These are phyloP conservation scores for Neoboletus brunneissimus DNA, from an alignment of 768 basidiomycete genomes.

Conservation along the genomic window DNA sequence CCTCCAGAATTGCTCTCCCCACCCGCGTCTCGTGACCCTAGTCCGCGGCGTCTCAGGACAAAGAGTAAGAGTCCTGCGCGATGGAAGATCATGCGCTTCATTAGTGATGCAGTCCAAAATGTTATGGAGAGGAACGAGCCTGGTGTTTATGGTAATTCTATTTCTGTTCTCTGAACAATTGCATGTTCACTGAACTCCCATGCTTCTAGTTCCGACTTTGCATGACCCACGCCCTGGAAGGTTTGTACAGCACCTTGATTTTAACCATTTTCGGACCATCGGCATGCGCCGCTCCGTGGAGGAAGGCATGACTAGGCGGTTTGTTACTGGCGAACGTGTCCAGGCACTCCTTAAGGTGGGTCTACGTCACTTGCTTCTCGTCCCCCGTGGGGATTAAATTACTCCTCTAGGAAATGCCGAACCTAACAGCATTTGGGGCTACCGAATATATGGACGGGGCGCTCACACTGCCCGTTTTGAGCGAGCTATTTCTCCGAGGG, in stretches of 20 bases:
- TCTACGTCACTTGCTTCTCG: constrained; percentile 3
- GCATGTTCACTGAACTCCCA: background rate
- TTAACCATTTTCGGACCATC: constrained; percentile 96
- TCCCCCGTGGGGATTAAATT: constrained; percentile 4
- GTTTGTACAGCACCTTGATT: constrained; percentile 84
- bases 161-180: constrained; percentile 1
- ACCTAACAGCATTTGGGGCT: constrained; percentile 84
- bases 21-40: constrained; percentile 78
- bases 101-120: constrained; percentile 74
- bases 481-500: constrained; percentile 89
- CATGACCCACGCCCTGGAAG: constrained; percentile 73
- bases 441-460: constrained; percentile 99
- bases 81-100: constrained; percentile 78
- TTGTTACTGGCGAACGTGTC: constrained; percentile 88
- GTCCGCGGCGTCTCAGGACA: constrained; percentile 68
- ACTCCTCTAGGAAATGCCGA: constrained; percentile 74
- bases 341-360: constrained; percentile 72
- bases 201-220: constrained; percentile 56
- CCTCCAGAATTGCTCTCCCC: constrained; percentile 76
- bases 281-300: constrained; percentile 92
- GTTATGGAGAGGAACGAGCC: constrained; percentile 61
- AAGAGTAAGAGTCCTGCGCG: constrained; percentile 82
- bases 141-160: constrained; percentile 62
- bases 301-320: constrained; percentile 84
- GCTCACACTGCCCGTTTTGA: constrained; percentile 78